Conservation (phyloP, 2,329 filamentous ascomycete genomes). For the Penicillium rolfsii region DNA sequence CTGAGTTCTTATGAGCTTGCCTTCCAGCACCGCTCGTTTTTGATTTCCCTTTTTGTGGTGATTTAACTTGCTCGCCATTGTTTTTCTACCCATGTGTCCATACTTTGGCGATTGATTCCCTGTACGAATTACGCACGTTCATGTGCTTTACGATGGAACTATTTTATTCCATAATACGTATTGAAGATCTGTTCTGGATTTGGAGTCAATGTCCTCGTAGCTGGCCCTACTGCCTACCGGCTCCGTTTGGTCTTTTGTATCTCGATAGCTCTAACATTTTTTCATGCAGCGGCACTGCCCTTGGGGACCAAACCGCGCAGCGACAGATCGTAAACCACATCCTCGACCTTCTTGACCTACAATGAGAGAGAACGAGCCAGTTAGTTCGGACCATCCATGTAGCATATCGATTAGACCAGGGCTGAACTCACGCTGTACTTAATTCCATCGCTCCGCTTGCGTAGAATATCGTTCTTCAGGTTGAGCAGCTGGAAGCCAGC, state of each 20-base stretch:
- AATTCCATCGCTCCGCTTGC: constrained; percentile 86
- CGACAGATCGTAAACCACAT: constrained; percentile 94
- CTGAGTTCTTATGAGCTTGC: constrained; percentile 11
- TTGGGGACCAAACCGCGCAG: constrained; percentile 77
- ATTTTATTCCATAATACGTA: background rate
- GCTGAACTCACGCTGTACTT: constrained; percentile 72
- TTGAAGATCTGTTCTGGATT: background rate
- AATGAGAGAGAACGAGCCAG: constrained; percentile 6
- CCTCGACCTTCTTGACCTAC: constrained; percentile 92
- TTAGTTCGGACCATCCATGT: background rate
- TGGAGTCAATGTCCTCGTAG: background rate
- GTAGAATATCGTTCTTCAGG: constrained; percentile 89
- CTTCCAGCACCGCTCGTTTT: background rate
- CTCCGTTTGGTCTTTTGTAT: background rate
- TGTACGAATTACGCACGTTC: constrained; percentile 11
- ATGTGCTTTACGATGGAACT: constrained; percentile 1
- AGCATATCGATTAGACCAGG: background rate
- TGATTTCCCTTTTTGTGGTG: constrained; percentile 2
- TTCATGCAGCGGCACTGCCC: constrained; percentile 27
- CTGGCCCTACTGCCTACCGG: background rate
- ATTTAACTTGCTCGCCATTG: background rate
- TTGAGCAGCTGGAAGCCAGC: constrained; percentile 97
- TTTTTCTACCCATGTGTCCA: constrained; percentile 18
- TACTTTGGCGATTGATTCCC: constrained; percentile 16
- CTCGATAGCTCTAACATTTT: too few species aligned